Evolutionary conservation across 1,284 basidiomycete genomes (phyloP), one percentile per base, ranked within the genome.

Genomic region (Ganoderma lingzhi): DNA sequence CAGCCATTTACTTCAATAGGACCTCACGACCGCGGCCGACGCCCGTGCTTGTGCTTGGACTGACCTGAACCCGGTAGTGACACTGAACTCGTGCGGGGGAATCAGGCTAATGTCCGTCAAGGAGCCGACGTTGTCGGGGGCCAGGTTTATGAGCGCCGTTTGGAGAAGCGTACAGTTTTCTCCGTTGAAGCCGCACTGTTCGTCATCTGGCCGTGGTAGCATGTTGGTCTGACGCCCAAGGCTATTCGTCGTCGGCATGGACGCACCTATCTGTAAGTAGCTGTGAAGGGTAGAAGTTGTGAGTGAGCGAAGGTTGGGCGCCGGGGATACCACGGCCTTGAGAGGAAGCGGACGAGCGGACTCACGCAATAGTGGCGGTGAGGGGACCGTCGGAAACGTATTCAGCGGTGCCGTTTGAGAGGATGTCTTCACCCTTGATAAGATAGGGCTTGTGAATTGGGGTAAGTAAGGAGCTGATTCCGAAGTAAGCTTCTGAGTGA

Each of bases 51-150:
- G 39, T 4, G 12, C 10, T 6, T 12, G 23, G 17, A 53, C 51
- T 30, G 14, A 58, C 55, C 32, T 15, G 75, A 82, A 82, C 9
- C 76, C 75, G 12, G 76, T 70, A 45, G 70, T 64, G 35, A 81
- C 81, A 67, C 78, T 80, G 72, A 78, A 79, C 4, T 73, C 75
- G 70, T 83, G 81, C 15, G 83, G 83, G 1, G 72, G 0, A 55
- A 86, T 86, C 70, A 86, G 77, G 68, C 83, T 84, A 61, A 86
- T 77, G 69, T 86, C 85, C 17, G 77, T 74, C 53, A 79, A 81
- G 9, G 83, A 83, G 10, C 84, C 85, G 68, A 81, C 77, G 4
- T 84, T 84, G 3, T 76, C 56, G 44, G 76, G 75, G 19, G 75
- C 73, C 5, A 85, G 80, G 74, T 86, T 84, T 64, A 76, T 77